A percentile compares a stretch with the other conserved stretches of the same genome.
These are phyloP conservation scores for Planoprotostelium fungivorum DNA, from an alignment of 78 protist species.

Conservation along the genomic window DNA sequence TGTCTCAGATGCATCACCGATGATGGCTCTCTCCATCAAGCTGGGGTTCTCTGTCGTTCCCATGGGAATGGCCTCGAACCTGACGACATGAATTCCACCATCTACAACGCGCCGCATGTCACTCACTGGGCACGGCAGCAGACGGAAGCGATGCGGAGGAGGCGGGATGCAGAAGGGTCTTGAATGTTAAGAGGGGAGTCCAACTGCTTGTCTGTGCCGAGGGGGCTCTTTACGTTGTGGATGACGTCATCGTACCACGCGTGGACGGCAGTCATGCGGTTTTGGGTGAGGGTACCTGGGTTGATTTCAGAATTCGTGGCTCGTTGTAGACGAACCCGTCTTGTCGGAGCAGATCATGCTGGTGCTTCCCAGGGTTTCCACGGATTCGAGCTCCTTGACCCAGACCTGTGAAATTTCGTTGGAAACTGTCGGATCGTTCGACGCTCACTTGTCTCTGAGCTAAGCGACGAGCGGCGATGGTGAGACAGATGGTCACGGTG, in stretches of 20 bases:
- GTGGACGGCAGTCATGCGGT: slow-evolving; percentile 81
- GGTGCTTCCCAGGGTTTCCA: slow-evolving; percentile 91
- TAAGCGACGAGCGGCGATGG: slow-evolving; percentile 84
- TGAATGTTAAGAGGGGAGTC: slow-evolving; percentile 18
- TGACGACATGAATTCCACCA: not conserved
- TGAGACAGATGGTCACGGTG: slow-evolving; percentile 76
- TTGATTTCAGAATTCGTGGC: not conserved
- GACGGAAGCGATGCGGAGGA: slow-evolving; percentile 64
- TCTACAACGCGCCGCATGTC: too few species aligned
- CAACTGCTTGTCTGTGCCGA: slow-evolving; percentile 18
- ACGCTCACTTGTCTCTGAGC: slow-evolving; percentile 71
- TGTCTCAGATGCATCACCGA: slow-evolving; percentile 91
- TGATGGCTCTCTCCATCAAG: slow-evolving; percentile 20
- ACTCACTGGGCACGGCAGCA: slow-evolving; percentile 26
- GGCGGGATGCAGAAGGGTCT: slow-evolving; percentile 3
- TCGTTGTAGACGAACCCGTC: slow-evolving; percentile 75
- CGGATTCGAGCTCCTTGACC: slow-evolving; percentile 79
- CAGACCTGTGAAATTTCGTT: too few species aligned
- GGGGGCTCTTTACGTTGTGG: slow-evolving; percentile 16
- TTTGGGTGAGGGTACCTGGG: slow-evolving; percentile 83
- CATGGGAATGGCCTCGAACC: slow-evolving; percentile 22
- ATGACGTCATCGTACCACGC: slow-evolving; percentile 56
- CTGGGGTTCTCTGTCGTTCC: not conserved
- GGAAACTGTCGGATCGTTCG: too few species aligned
- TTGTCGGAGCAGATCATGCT: slow-evolving; percentile 87